phyloP scores from a whole-genome alignment of 2,329 filamentous ascomycete species.

The Sporothrix euskadiensis region DNA sequence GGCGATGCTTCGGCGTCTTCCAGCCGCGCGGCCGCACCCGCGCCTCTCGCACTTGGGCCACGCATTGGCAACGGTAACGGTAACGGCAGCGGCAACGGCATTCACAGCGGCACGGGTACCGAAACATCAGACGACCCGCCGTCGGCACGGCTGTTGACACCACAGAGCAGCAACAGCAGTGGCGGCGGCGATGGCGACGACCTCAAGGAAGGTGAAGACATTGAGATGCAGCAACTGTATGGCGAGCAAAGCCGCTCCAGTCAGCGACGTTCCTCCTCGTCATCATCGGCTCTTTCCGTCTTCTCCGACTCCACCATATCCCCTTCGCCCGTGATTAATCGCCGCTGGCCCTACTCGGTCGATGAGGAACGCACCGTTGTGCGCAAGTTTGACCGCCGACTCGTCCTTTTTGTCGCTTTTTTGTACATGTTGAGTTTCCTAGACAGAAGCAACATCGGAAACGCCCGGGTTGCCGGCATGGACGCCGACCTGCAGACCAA shows the following conservation, averaged over 20 bases:
- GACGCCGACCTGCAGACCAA: constrained; percentile 59
- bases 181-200: constrained; percentile 24
- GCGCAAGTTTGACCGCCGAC: constrained; percentile 71
- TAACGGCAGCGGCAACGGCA: background rate
- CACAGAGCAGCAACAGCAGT: constrained; percentile 30
- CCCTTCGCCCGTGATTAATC: constrained; percentile 18
- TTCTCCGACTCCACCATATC: background rate
- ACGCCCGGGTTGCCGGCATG: constrained; percentile 65
- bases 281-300: background rate
- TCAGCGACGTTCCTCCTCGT: background rate
- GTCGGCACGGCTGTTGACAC: constrained; percentile 27
- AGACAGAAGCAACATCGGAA: constrained; percentile 74
- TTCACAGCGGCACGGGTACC: background rate
- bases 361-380: constrained; percentile 74
- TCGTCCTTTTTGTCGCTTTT: constrained; percentile 78
- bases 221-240: constrained; percentile 24
- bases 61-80: background rate
- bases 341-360: constrained; percentile 48
- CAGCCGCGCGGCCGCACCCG: background rate
- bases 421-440: constrained; percentile 84
- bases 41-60: background rate
- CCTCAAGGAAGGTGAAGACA: background rate
- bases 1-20: background rate
- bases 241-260: background rate
- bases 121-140: constrained; percentile 20